These are phyloP conservation scores for Pyrenopolyporus hunteri DNA, from an alignment of 495 filamentous ascomycete genomes.

Conservation along the genomic window DNA sequence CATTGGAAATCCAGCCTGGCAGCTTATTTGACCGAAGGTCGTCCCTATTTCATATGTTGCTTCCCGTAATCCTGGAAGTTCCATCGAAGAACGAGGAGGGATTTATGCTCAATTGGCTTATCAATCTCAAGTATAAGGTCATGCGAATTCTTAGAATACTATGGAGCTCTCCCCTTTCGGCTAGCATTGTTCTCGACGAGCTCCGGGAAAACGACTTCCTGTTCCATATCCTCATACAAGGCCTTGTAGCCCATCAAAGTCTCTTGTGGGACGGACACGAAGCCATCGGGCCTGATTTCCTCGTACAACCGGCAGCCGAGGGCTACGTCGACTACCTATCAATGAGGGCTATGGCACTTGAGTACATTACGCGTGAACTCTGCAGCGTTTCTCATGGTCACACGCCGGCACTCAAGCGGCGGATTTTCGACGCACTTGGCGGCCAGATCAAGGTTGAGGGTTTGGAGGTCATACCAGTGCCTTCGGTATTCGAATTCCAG, in stretches of 20 bases:
- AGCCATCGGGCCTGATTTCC: slow-evolving; percentile 61
- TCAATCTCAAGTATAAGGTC: slow-evolving; percentile 73
- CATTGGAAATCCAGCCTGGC: slow-evolving; percentile 66
- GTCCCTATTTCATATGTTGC: slow-evolving; percentile 83
- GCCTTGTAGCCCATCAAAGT: slow-evolving; percentile 66
- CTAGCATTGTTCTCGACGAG: slow-evolving; percentile 72
- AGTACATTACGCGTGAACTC: slow-evolving; percentile 84
- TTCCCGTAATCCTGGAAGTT: slow-evolving; percentile 67
- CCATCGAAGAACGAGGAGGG: slow-evolving; percentile 64
- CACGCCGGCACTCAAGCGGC: slow-evolving; percentile 74
- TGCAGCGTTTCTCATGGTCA: slow-evolving; percentile 72
- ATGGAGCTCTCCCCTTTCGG: slow-evolving; percentile 85
- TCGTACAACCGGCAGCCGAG: slow-evolving; percentile 63
- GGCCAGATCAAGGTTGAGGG: slow-evolving; percentile 71
- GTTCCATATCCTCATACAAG: slow-evolving; percentile 68
- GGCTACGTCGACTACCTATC: slow-evolving; percentile 76
- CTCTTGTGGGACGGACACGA: slow-evolving; percentile 72
- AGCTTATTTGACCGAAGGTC: slow-evolving; percentile 68
- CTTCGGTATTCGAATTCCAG: slow-evolving; percentile 87
- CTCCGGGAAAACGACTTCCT: slow-evolving; percentile 77
- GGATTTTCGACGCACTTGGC: slow-evolving; percentile 78
- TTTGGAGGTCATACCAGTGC: slow-evolving; percentile 65
- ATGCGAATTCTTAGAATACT: slow-evolving; percentile 79
- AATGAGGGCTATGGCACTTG: slow-evolving; percentile 73
- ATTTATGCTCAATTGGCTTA: slow-evolving; percentile 70